phyloP scores from a whole-genome alignment of 768 basidiomycete genomes.

The Podaxis pistillaris region DNA sequence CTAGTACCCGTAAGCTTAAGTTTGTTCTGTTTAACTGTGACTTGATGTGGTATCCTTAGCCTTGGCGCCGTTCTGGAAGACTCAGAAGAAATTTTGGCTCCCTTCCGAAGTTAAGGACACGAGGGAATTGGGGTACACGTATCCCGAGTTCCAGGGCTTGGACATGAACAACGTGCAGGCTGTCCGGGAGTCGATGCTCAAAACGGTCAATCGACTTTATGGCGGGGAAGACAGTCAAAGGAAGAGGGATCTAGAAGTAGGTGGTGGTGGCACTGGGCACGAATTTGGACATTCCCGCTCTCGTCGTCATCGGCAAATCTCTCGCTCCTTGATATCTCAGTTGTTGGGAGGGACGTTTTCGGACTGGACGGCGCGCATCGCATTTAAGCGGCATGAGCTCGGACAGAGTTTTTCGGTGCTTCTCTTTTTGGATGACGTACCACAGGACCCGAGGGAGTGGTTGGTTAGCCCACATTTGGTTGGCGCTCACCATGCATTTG shows the following conservation, averaged over 20 bases:
- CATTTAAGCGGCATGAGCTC: slow-evolving; percentile 41
- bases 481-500: slow-evolving; percentile 45
- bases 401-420: slow-evolving; percentile 42
- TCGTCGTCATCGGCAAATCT: neutral
- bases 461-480: slow-evolving; percentile 32
- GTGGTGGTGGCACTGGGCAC: too few relatives aligned
- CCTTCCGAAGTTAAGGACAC: slow-evolving; percentile 26
- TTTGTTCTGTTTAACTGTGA: neutral
- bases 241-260: neutral
- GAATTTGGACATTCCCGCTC: neutral
- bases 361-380: slow-evolving; percentile 45
- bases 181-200: slow-evolving; percentile 26
- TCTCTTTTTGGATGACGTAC: slow-evolving; percentile 45
- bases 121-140: slow-evolving; percentile 36
- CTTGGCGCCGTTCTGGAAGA: slow-evolving; percentile 44
- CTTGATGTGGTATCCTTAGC: slow-evolving; percentile 19
- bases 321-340: neutral
- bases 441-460: slow-evolving; percentile 37
- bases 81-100: slow-evolving; percentile 33
- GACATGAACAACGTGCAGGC: slow-evolving; percentile 21
- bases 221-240: slow-evolving; percentile 1
- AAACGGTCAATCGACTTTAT: slow-evolving; percentile 30
- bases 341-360: slow-evolving; percentile 15
- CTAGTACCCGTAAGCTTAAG: slow-evolving; percentile 25
- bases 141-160: slow-evolving; percentile 42